These are phyloP conservation scores for Aspergillus japonicus DNA, from an alignment of 2,329 filamentous ascomycete genomes.

Conservation along the genomic window DNA sequence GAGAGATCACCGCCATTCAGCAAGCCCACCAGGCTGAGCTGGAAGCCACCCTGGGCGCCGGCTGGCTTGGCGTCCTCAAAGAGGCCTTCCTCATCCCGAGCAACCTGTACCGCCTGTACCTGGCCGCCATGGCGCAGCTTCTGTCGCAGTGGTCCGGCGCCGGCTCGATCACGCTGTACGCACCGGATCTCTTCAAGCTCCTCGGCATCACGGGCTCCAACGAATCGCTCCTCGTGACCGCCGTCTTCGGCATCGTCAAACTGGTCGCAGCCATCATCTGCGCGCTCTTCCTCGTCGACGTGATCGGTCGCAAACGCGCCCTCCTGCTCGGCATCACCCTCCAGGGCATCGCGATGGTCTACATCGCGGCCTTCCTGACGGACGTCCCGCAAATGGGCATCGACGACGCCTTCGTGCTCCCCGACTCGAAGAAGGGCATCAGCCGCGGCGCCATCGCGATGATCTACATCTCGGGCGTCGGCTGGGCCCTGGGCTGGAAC, in stretches of 20 bases:
- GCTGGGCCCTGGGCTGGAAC: constrained; percentile 73
- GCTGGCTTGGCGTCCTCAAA: constrained; percentile 64
- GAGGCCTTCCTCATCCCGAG: constrained; percentile 66
- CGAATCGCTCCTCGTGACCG: constrained; percentile 70
- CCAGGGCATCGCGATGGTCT: constrained; percentile 62
- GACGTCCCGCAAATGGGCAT: constrained; percentile 58
- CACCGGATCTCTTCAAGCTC: constrained; percentile 69
- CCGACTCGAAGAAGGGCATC: constrained; percentile 51
- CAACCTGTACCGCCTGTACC: constrained; percentile 71
- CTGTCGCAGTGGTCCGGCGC: constrained; percentile 74
- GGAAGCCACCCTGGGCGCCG: constrained; percentile 66
- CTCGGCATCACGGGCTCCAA: constrained; percentile 67
- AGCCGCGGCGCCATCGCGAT: constrained; percentile 66
- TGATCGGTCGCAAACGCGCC: constrained; percentile 70
- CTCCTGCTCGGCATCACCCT: constrained; percentile 61
- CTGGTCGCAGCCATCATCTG: constrained; percentile 65
- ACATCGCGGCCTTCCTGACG: constrained; percentile 62
- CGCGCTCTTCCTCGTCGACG: constrained; percentile 75
- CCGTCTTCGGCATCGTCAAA: constrained; percentile 74
- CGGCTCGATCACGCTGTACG: constrained; percentile 73
- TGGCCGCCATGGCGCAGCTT: constrained; percentile 67
- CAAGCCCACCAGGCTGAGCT: constrained; percentile 67
- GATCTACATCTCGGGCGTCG: constrained; percentile 68
- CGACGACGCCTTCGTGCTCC: constrained; percentile 50
- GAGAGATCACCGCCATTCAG: constrained; percentile 65